Percentiles rank a stretch among this genome's conserved stretches.
Conservation (phyloP, 345 rosid genomes). For the Populus ilicifolia region DNA sequence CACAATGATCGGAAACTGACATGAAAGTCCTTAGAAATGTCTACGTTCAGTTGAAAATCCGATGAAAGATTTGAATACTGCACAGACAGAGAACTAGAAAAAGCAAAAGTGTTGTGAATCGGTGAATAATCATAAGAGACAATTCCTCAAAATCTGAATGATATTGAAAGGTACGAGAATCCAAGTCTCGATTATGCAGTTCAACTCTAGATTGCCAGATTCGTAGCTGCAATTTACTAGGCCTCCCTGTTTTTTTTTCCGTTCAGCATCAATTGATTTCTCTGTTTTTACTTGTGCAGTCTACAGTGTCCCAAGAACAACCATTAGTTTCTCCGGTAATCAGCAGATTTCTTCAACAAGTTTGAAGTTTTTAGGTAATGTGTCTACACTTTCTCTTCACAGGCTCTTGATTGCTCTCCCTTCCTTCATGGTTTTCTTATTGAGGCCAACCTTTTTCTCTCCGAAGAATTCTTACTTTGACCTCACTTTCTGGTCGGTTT, state of each 20-base stretch:
- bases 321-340: background rate
- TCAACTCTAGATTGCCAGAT: background rate
- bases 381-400: background rate
- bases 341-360: background rate
- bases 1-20: slow-evolving; percentile 20
- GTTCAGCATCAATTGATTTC: background rate
- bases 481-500: background rate
- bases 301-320: slow-evolving; percentile 1
- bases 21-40: slow-evolving; percentile 27
- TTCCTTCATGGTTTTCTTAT: background rate
- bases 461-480: background rate
- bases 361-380: slow-evolving; percentile 3
- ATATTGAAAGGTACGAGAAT: slow-evolving; percentile 17
- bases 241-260: background rate
- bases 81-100: background rate
- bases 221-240: background rate
- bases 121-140: slow-evolving; percentile 9
- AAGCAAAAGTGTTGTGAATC: slow-evolving; percentile 12
- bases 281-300: background rate
- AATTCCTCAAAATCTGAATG: slow-evolving; percentile 7
- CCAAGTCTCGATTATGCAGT: slow-evolving; percentile 5
- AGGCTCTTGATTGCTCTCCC: background rate
- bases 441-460: background rate
- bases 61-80: slow-evolving; percentile 14
- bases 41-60: slow-evolving; percentile 27